These are phyloP conservation scores for Neofusicoccum kwambonambiense DNA, from an alignment of 2,329 filamentous ascomycete genomes.

Conservation along the genomic window DNA sequence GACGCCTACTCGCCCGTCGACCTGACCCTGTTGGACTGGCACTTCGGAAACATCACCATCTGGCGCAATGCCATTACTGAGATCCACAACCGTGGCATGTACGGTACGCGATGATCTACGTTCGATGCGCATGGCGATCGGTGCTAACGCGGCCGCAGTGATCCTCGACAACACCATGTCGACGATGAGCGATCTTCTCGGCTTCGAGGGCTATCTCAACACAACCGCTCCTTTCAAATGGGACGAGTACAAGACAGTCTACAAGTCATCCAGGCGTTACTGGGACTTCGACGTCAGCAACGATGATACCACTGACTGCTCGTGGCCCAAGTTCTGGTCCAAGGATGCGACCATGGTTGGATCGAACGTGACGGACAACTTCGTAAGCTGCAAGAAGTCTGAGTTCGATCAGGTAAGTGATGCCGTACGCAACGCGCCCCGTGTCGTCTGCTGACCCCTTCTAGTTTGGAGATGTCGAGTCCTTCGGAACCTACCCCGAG, in stretches of 20 bases:
- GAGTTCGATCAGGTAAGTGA: constrained; percentile 54
- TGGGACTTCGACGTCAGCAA: constrained; percentile 59
- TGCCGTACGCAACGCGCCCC: background rate
- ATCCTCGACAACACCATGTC: constrained; percentile 65
- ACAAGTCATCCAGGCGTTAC: constrained; percentile 57
- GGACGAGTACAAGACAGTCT: constrained; percentile 57
- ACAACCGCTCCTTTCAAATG: constrained; percentile 49
- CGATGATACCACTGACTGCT: constrained; percentile 46
- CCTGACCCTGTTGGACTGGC: constrained; percentile 61
- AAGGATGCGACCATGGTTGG: constrained; percentile 43
- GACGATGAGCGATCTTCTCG: constrained; percentile 63
- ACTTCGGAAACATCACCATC: constrained; percentile 58
- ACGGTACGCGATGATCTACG: constrained; percentile 36
- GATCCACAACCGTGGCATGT: constrained; percentile 64
- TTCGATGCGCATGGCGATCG: constrained; percentile 4
- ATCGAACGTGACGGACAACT: constrained; percentile 10
- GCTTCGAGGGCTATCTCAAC: constrained; percentile 62
- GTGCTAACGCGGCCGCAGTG: constrained; percentile 29
- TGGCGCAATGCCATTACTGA: constrained; percentile 60
- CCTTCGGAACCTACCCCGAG: constrained; percentile 43
- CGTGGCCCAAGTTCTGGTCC: constrained; percentile 62
- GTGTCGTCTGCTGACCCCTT: background rate
- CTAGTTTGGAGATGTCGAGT: constrained; percentile 58
- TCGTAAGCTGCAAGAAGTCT: constrained; percentile 54
- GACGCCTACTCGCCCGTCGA: constrained; percentile 62